These are phyloP conservation scores for Aspergillus hancockii DNA, from an alignment of 495 filamentous ascomycete species.

Conservation along the genomic window DNA sequence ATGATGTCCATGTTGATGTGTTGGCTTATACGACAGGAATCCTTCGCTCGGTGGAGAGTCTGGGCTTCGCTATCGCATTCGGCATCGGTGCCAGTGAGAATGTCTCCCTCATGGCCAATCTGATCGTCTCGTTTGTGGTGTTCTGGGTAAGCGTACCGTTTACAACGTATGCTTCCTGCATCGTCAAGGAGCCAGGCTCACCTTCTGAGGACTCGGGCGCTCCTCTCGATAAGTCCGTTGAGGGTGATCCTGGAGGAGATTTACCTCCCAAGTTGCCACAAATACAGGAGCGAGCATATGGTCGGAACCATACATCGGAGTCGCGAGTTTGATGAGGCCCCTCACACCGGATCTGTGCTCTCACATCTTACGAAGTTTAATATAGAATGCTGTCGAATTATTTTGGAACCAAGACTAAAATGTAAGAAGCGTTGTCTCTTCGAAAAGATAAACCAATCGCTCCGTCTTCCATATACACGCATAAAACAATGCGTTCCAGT, in stretches of 20 bases:
- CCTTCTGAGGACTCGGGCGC: neutral
- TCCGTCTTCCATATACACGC: too few relatives aligned
- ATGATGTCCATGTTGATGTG: slow-evolving; percentile 50
- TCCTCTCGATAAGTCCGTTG: neutral
- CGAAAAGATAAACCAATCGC: too few relatives aligned
- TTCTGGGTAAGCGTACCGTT: slow-evolving; percentile 42
- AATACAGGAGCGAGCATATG: neutral
- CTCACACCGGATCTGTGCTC: too few relatives aligned
- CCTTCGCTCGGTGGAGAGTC: slow-evolving; percentile 48
- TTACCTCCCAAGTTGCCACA: neutral
- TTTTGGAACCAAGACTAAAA: too few relatives aligned
- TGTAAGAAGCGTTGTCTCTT: too few relatives aligned
- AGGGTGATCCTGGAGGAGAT: neutral
- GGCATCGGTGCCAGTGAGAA: slow-evolving; percentile 44
- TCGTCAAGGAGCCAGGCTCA: neutral
- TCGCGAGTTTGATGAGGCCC: neutral
- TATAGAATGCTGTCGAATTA: too few relatives aligned
- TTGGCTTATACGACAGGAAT: slow-evolving; percentile 49
- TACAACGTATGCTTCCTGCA: slow-evolving; percentile 22
- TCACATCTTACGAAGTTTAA: too few relatives aligned
- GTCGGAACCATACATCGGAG: neutral
- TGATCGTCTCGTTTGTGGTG: slow-evolving; percentile 44
- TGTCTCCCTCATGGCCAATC: slow-evolving; percentile 43
- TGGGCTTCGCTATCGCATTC: slow-evolving; percentile 51
- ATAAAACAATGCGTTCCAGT: too few relatives aligned